These are phyloP conservation scores for Pholiota microspora DNA, from an alignment of 768 basidiomycete genomes.

Conservation along the genomic window DNA sequence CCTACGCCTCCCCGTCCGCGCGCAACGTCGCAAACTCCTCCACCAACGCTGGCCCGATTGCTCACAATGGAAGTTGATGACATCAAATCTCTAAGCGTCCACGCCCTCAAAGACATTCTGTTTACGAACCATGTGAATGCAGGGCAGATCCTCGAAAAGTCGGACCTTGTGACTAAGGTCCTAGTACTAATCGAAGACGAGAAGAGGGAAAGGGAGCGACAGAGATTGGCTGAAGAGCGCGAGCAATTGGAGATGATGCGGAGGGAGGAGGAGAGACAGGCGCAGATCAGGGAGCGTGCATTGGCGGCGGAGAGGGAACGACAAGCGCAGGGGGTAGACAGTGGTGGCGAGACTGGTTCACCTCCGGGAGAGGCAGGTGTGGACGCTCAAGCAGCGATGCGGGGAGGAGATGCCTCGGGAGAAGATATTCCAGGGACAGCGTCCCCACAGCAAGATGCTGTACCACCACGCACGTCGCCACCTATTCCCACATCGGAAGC, in stretches of 20 bases:
- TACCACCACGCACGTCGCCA: conserved; percentile 6
- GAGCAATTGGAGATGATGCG: conserved; percentile 42
- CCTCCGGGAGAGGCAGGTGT: conserved; percentile 10
- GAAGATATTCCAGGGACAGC: conserved; percentile 1
- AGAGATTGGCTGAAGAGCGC: conserved; percentile 41
- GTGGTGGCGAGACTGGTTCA: background rate
- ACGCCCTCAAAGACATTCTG: conserved; percentile 73
- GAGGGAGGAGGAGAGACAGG: conserved; percentile 35
- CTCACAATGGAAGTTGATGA: conserved; percentile 57
- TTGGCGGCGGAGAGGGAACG: conserved; percentile 29
- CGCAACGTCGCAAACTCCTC: conserved; percentile 39
- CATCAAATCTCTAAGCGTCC: conserved; percentile 62
- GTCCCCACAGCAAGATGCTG: too few relatives aligned
- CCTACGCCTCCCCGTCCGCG: conserved; percentile 39
- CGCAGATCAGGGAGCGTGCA: conserved; percentile 37
- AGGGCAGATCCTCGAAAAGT: conserved; percentile 81
- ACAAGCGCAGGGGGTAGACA: conserved; percentile 10
- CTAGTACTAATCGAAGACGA: conserved; percentile 63
- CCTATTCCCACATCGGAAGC: conserved; percentile 27
- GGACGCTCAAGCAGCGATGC: conserved; percentile 17
- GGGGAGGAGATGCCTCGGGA: conserved; percentile 4
- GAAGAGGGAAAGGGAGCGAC: conserved; percentile 47
- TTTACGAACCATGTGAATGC: conserved; percentile 82
- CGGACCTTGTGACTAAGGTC: conserved; percentile 76
- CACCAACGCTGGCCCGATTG: conserved; percentile 68